A percentile compares a stretch with the other conserved stretches of the same genome.
These are phyloP conservation scores for Alternaria metachromatica DNA, from an alignment of 2,329 filamentous ascomycete genomes.

Conservation along the genomic window DNA sequence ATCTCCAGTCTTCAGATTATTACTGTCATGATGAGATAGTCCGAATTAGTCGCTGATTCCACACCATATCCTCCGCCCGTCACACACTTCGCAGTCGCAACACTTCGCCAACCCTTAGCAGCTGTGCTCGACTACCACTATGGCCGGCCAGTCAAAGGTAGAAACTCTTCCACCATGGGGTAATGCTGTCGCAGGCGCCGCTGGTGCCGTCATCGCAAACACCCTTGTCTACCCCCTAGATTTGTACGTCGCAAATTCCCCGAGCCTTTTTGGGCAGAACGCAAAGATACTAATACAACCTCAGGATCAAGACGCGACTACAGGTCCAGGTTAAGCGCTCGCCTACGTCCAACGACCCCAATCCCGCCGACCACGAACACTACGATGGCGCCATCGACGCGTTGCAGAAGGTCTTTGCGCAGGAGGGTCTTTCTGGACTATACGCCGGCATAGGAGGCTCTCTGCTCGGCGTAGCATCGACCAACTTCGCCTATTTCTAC, in stretches of 20 bases:
- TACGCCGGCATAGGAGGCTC: conserved; percentile 90
- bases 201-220: conserved; percentile 93
- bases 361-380: conserved; percentile 66
- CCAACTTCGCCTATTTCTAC: conserved; percentile 99
- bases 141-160: conserved; percentile 68
- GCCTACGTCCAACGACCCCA: conserved; percentile 47
- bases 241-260: conserved; percentile 68
- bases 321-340: conserved; percentile 86
- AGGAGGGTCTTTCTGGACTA: conserved; percentile 81
- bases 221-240: conserved; percentile 95
- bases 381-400: conserved; percentile 91
- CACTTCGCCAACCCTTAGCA: neutral
- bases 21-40: conserved; percentile 34
- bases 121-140: conserved; percentile 31
- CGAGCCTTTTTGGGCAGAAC: neutral
- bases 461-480: conserved; percentile 90
- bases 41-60: conserved; percentile 7
- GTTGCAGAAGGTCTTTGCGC: conserved; percentile 79
- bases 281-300: conserved; percentile 10
- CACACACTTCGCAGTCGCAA: conserved; percentile 23
- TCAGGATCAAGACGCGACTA: conserved; percentile 90
- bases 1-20: conserved; percentile 7
- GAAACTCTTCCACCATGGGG: conserved; percentile 86
- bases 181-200: conserved; percentile 87
- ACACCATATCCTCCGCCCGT: conserved; percentile 19